Conservation (phyloP, 2,329 filamentous ascomycete species). For the Fusarium oligoseptatum region DNA sequence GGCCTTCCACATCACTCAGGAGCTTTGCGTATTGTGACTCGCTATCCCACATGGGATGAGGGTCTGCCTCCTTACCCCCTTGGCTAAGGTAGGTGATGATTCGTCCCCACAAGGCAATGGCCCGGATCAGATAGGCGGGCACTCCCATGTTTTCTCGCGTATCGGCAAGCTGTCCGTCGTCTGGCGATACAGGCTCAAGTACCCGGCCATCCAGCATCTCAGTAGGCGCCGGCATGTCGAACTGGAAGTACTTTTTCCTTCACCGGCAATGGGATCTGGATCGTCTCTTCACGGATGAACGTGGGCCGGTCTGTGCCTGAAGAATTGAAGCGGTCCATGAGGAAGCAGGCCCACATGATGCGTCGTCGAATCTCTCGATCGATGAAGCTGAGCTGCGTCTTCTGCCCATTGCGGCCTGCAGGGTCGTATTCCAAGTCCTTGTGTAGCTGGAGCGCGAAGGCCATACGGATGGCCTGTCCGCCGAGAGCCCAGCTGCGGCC, state of each 20-base stretch:
- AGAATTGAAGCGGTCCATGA: conserved; percentile 98
- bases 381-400: conserved; percentile 82
- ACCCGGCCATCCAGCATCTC: conserved; percentile 83
- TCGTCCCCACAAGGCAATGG: conserved; percentile 89
- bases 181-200: conserved; percentile 70
- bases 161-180: conserved; percentile 74
- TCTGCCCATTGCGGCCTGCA: conserved; percentile 69
- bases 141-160: conserved; percentile 92
- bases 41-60: conserved; percentile 82
- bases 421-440: conserved; percentile 90
- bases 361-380: conserved; percentile 93
- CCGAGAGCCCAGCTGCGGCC: conserved; percentile 96
- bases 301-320: conserved; percentile 93
- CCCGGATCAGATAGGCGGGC: conserved; percentile 87
- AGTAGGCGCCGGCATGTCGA: conserved; percentile 90
- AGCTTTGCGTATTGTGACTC: conserved; percentile 83
- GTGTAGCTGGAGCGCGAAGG: conserved; percentile 93
- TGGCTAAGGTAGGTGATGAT: conserved; percentile 92
- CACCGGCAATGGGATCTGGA: conserved; percentile 91
- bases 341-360: conserved; percentile 98
- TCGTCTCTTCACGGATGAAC: conserved; percentile 89
- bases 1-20: conserved; percentile 77
- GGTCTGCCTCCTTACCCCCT: conserved; percentile 84
- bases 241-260: conserved; percentile 90
- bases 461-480: conserved; percentile 96